Evolutionary conservation across 1,284 basidiomycete species (phyloP), one percentile per base, ranked within the genome.

Genomic region (Ceratobasidium sp.): DNA sequence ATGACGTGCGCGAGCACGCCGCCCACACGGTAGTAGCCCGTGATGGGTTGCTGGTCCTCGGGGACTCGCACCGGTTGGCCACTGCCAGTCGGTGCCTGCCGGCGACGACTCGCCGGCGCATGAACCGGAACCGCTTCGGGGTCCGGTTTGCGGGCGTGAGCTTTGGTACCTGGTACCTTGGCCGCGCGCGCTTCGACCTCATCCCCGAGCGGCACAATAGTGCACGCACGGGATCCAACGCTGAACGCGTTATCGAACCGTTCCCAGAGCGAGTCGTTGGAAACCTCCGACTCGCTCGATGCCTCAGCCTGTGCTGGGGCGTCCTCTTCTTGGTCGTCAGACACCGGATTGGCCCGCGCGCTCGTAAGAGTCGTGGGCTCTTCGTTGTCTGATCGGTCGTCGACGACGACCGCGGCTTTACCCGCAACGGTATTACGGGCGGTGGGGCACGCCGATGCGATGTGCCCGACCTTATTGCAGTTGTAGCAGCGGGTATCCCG

Each of bases 11-110:
- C 74, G 3, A 40, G 17, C 13, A 26, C 17, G 5, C 23, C 26
- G 3, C 67, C 67, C 9, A 69, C 52, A 6, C 50, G 50, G 46
- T n/a, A 69, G 17, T 40, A 56, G 5, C 67, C 67, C 13, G 33
- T 69, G n/a, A 69, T 56, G 12, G 67, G 67, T 40, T 23, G 50
- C n/a, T 69, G 67, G 1, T 69, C 67, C 12, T 56, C 6, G 10
- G 44, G n/a, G 13, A 40, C 9, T n/a, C 33, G 33, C 13, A 69
- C 67, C 23, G 67, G 67, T 42, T 69, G 67, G 46, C 46, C 7
- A 9, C 17, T 48, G 9, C 46, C 46, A 48, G 46, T 7, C 7
- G 46, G 46, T 48, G 46, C 46, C 46, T 48, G 46, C 46, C 46
- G 7, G 7, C 46, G 2, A 48, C 46, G 9, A 48, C 46, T 48